phyloP scores from a whole-genome alignment of 2,329 filamentous ascomycete genomes.

The Cadophora gregata region DNA sequence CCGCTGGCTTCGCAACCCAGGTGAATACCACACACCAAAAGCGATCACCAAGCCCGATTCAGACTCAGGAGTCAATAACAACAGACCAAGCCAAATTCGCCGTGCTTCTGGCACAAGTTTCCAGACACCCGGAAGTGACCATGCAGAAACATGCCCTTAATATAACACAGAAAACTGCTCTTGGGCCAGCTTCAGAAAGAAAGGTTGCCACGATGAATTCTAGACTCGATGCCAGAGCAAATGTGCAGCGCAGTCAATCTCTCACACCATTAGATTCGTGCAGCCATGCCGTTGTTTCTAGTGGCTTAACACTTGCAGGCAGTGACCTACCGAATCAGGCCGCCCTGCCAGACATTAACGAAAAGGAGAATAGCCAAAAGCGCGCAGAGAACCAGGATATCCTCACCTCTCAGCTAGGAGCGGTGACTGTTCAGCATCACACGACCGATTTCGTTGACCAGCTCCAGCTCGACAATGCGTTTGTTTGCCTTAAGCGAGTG shows the following conservation, averaged over 20 bases:
- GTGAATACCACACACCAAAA: neutral
- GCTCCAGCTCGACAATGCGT: constrained; percentile 38
- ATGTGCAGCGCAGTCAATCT: constrained; percentile 16
- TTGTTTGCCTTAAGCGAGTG: constrained; percentile 43
- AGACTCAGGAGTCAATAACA: neutral
- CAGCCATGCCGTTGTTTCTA: neutral
- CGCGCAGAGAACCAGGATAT: neutral
- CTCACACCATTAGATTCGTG: neutral
- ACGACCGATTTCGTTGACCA: constrained; percentile 20
- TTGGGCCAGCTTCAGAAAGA: constrained; percentile 8
- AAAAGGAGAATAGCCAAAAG: constrained; percentile 38
- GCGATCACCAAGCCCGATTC: neutral
- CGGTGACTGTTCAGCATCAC: neutral
- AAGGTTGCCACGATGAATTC: constrained; percentile 20
- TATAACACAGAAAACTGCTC: neutral
- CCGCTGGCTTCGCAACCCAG: constrained; percentile 25
- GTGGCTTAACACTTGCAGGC: constrained; percentile 7
- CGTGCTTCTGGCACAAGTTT: neutral
- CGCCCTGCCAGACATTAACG: constrained; percentile 26
- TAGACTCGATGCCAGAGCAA: constrained; percentile 27
- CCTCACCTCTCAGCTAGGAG: constrained; percentile 22
- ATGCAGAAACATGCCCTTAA: neutral
- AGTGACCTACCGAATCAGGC: neutral
- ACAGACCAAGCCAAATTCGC: neutral
- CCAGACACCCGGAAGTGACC: neutral